Evolutionary conservation across 1,139 yeast species (phyloP), one percentile per base, ranked within the genome.

Genomic region (Saccharomyces hybrid): DNA sequence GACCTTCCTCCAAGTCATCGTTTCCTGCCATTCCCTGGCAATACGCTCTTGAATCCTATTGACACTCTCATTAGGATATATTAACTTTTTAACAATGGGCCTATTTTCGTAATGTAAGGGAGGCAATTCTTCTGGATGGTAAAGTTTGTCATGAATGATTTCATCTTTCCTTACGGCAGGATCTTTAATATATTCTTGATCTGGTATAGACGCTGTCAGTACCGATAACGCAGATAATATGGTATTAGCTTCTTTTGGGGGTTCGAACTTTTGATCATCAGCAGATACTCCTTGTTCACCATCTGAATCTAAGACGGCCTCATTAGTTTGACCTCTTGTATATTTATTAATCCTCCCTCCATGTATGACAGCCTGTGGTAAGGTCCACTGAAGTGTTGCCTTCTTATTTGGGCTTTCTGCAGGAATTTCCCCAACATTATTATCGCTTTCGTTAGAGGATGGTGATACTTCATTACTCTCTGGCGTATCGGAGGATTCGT

Each of bases 1-100:
- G 0, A 95, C 97, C 70, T 93, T 93, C 49, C 98, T 76, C 99
- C 99, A 93, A 3, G 80, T 72, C 88, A 90, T 81, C 6, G 80
- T 83, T 55, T 80, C 78, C 68, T 95, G 99, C 84, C 96, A 93
- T 55, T 83, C 84, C 50, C 96, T 74, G 0, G 99, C 99, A 54
- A 93, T 87, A 54, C 79, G 78, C 61, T 93, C 98, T 67, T 93
- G 98, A 6, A 83, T 68, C 52, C 74, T 70, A 59, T 76, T 71
- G 58, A 57, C 56, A 54, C 67, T 62, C 54, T 62, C 72, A 53
- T 56, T 62, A 46, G 66, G 70, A 56, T 67, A 68, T 9, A 70
- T 56, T 26, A 64, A 46, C 52, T 62, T 62, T 57, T 65, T 60
- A 54, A 59, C 41, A 7, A 60, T 47, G 27, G 67, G 60, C 44